Percentiles rank a stretch among this genome's conserved stretches.
phyloP scores from a whole-genome alignment of 83 land plant genomes.

The Diphasiastrum complanatum region DNA sequence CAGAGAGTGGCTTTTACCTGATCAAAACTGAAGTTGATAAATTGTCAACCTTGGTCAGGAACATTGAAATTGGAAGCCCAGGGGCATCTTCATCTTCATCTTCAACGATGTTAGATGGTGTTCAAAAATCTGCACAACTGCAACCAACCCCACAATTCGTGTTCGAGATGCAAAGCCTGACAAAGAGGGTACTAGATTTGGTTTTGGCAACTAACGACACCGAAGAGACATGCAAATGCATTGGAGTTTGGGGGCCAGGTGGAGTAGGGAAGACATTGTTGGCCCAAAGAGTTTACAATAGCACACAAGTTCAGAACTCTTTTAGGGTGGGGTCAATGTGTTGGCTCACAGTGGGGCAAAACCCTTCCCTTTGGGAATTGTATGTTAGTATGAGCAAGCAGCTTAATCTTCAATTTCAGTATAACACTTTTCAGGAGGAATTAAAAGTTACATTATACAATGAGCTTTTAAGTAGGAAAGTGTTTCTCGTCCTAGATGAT shows the following conservation, averaged over 20 bases:
- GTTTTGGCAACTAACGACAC: too few species aligned
- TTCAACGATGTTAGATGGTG: too few species aligned
- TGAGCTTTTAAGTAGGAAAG: background rate
- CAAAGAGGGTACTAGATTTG: too few species aligned
- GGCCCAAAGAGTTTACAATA: constrained; percentile 7
- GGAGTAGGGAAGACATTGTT: constrained; percentile 12
- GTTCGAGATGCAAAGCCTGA: too few species aligned
- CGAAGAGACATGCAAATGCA: too few species aligned
- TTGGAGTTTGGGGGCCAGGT: constrained; percentile 14
- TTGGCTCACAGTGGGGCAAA: constrained; percentile 8
- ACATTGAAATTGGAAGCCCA: too few species aligned
- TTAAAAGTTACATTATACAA: background rate
- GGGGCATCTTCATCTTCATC: too few species aligned
- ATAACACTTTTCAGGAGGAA: background rate
- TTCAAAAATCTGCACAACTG: too few species aligned
- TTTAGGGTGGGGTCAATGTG: background rate
- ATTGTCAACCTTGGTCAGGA: too few species aligned
- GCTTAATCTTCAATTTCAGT: background rate
- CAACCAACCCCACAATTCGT: too few species aligned
- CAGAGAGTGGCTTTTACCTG: too few species aligned
- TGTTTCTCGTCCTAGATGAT: constrained; percentile 13
- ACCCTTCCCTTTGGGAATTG: background rate
- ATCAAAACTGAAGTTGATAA: too few species aligned
- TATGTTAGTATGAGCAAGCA: background rate
- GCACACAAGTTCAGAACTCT: background rate